Conservation (phyloP, 2,329 filamentous ascomycete species). For the Amauroascus verrucosus region DNA sequence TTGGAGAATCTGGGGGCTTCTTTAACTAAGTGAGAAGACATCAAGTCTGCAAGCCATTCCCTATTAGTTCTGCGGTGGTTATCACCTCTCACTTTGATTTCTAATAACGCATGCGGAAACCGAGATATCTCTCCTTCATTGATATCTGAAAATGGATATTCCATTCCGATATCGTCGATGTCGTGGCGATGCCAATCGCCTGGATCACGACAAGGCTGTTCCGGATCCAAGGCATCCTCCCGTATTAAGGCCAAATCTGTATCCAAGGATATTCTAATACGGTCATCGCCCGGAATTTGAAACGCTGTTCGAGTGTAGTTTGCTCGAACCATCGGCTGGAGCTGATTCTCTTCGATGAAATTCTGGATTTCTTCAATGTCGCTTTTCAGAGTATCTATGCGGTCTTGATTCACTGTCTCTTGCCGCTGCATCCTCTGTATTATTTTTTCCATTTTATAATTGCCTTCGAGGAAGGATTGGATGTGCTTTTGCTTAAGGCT, state of each 20-base stretch:
- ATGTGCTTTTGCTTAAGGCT: conserved; percentile 91
- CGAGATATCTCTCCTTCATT: conserved; percentile 83
- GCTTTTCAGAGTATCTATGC: conserved; percentile 58
- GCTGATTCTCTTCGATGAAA: conserved; percentile 64
- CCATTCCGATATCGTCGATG: conserved; percentile 71
- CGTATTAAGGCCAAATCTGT: conserved; percentile 82
- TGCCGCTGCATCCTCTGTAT: conserved; percentile 69
- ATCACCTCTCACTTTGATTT: conserved; percentile 72
- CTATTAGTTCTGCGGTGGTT: conserved; percentile 49
- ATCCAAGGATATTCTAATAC: conserved; percentile 84
- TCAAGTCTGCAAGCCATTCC: conserved; percentile 83
- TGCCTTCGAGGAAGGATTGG: conserved; percentile 70
- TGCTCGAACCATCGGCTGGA: conserved; percentile 78
- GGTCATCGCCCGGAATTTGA: conserved; percentile 86
- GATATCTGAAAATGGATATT: conserved; percentile 77
- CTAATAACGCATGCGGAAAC: conserved; percentile 83
- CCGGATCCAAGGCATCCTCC: conserved; percentile 61
- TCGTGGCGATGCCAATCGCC: conserved; percentile 84
- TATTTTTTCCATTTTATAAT: conserved; percentile 87
- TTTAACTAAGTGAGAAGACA: conserved; percentile 85
- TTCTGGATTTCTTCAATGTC: conserved; percentile 67
- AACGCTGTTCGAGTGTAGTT: conserved; percentile 94
- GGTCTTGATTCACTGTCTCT: conserved; percentile 55
- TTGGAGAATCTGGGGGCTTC: conserved; percentile 87
- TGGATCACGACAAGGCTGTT: conserved; percentile 80